A percentile compares a stretch with the other conserved stretches of the same genome.
Conservation (phyloP, 768 basidiomycete genomes). For the Gyrodon lividus region DNA sequence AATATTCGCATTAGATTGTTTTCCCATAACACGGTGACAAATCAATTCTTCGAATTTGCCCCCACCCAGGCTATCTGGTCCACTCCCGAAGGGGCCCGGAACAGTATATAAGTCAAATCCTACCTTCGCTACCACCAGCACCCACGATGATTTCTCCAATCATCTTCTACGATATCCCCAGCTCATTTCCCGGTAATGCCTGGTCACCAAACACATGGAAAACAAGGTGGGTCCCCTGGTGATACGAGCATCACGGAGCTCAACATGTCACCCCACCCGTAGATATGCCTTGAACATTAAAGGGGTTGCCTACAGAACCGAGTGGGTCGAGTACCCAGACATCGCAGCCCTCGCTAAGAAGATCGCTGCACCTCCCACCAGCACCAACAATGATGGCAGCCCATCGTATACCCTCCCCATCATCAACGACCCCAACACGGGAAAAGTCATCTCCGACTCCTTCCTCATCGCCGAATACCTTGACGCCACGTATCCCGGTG, state of each 20-base stretch:
- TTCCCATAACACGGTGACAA: conserved; percentile 3
- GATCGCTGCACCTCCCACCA: conserved; percentile 33
- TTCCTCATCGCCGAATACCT: conserved; percentile 46
- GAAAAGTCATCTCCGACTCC: conserved; percentile 38
- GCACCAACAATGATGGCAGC: conserved; percentile 28
- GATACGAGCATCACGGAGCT: background rate
- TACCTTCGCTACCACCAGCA: background rate
- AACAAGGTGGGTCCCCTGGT: conserved; percentile 32
- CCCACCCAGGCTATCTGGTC: background rate
- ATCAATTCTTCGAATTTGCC: background rate
- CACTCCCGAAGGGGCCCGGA: background rate
- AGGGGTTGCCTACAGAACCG: conserved; percentile 39
- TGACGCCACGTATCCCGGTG: conserved; percentile 40
- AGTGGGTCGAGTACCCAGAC: conserved; percentile 45
- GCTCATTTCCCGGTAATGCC: conserved; percentile 24
- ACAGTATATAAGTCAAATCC: conserved; percentile 7
- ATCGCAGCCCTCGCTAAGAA: conserved; percentile 34
- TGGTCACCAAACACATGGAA: conserved; percentile 52
- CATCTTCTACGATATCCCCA: conserved; percentile 48
- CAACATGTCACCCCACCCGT: background rate
- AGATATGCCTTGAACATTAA: conserved; percentile 43
- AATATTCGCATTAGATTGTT: background rate
- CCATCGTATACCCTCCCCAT: conserved; percentile 41
- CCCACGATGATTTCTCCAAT: conserved; percentile 26
- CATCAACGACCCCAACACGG: conserved; percentile 39